A percentile compares a stretch with the other conserved stretches of the same genome.
Conservation (phyloP, 306 rosid species). For the Rosa rugosa region DNA sequence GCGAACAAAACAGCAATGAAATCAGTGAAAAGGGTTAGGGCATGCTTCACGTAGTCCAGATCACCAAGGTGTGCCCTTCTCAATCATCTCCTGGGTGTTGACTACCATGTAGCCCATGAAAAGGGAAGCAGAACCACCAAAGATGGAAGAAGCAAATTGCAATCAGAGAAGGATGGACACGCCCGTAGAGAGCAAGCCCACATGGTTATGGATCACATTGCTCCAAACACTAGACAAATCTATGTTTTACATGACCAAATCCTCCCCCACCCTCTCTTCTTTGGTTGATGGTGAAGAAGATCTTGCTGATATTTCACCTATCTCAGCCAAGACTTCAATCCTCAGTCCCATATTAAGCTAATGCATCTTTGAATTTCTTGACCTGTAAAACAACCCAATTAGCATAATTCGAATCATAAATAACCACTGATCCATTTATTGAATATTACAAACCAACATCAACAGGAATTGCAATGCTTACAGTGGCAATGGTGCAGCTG, state of each 20-base stretch:
- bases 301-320: slow-evolving; percentile 40
- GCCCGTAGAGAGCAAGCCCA: too few relatives aligned
- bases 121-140: too few relatives aligned
- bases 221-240: slow-evolving; percentile 38
- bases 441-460: not conserved
- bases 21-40: too few relatives aligned
- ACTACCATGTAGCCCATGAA: too few relatives aligned
- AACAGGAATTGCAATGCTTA: slow-evolving; percentile 33
- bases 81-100: too few relatives aligned
- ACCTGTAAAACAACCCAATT: slow-evolving; percentile 39
- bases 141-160: too few relatives aligned
- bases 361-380: slow-evolving; percentile 78
- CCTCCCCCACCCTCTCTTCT: slow-evolving; percentile 33
- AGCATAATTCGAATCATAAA: slow-evolving; percentile 2
- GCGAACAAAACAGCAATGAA: too few relatives aligned
- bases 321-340: slow-evolving; percentile 55
- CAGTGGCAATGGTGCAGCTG: slow-evolving; percentile 88
- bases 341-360: slow-evolving; percentile 58
- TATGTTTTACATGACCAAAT: slow-evolving; percentile 28
- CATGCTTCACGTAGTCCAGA: too few relatives aligned
- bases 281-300: slow-evolving; percentile 22
- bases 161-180: too few relatives aligned
- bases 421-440: not conserved
- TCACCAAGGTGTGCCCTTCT: too few relatives aligned
- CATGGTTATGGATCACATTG: slow-evolving; percentile 5